Evolutionary conservation across 1,139 yeast species (phyloP), one percentile per base, ranked within the genome.

Genomic region (Taphrina pruni): DNA sequence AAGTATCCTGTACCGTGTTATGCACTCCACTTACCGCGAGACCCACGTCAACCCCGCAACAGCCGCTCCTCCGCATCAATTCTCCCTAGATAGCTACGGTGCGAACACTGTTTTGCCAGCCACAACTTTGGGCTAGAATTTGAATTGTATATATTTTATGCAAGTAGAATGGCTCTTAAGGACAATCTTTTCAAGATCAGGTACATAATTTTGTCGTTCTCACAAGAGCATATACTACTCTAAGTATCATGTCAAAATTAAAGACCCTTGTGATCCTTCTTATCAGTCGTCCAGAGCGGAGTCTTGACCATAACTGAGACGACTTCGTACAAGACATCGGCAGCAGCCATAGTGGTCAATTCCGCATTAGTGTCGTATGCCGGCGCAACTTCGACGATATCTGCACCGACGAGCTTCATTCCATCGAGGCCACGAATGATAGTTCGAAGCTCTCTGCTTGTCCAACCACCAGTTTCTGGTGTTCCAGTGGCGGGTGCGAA

Each of bases 401-500:
- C 94, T 6, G 89, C 93, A 55, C 94, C 94, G 43, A 89, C 90
- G 45, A 89, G 73, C 71, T 86, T 86, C 75, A 88, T 80, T 9
- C 79, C 78, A 32, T 87, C 89, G 51, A 89, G 78, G 11, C 81
- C 81, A 73, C 93, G 82, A 71, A 89, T 78, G 39, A 89, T 81
- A 70, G 86, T 82, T 69, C 88, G 82, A 70, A 89, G 81, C 76
- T 89, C 95, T 71, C 95, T 81, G 14, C 93, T 88, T 66, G 88
- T 79, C 84, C 90, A 85, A 69, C 95, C 95, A 69, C 94, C 95
- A 3, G 88, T 88, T 77, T 89, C 95, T 72, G 88, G 89, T 4
- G 95, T 89, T 9, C 95, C 95, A 0, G 95, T 89, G 1, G 93
- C 95, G 69, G 91, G 88, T 3, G 92, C 90, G 74, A 86, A 84